These are phyloP conservation scores for Ogataea glucozyma DNA, from an alignment of 805 yeast species.

Conservation along the genomic window DNA sequence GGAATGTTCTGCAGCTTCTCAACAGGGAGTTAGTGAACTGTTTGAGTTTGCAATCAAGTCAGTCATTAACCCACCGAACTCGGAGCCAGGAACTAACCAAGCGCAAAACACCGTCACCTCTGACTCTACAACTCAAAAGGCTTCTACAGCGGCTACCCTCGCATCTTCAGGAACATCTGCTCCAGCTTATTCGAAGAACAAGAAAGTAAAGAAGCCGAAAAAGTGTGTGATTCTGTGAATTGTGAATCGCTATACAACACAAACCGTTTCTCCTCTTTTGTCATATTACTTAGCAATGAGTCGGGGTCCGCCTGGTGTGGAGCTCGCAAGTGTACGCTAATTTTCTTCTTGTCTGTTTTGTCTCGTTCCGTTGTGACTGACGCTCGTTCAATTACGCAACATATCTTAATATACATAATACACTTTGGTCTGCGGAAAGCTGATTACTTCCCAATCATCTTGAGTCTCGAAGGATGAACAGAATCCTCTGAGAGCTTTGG, in stretches of 20 bases:
- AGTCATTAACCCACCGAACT: constrained; percentile 56
- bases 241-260: neutral
- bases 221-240: constrained; percentile 48
- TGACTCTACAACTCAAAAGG: neutral
- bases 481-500: constrained; percentile 31
- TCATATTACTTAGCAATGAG: neutral
- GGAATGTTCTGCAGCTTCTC: constrained; percentile 91
- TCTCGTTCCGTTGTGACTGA: neutral
- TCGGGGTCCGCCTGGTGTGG: constrained; percentile 8
- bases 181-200: constrained; percentile 5
- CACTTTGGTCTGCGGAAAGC: neutral
- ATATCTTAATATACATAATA: neutral
- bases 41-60: constrained; percentile 80
- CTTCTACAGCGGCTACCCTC: constrained; percentile 2
- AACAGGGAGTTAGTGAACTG: constrained; percentile 79
- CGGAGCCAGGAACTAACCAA: neutral
- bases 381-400: neutral
- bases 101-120: neutral
- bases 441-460: constrained; percentile 37
- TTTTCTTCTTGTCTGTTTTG: neutral
- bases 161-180: neutral
- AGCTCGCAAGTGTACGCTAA: neutral
- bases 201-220: constrained; percentile 43
- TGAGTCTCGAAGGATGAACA: constrained; percentile 71
- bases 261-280: neutral